Percentiles rank a stretch among this genome's conserved stretches.
These are phyloP conservation scores for Chaetothyriales sp. DNA, from an alignment of 2,329 filamentous ascomycete species.

Conservation along the genomic window DNA sequence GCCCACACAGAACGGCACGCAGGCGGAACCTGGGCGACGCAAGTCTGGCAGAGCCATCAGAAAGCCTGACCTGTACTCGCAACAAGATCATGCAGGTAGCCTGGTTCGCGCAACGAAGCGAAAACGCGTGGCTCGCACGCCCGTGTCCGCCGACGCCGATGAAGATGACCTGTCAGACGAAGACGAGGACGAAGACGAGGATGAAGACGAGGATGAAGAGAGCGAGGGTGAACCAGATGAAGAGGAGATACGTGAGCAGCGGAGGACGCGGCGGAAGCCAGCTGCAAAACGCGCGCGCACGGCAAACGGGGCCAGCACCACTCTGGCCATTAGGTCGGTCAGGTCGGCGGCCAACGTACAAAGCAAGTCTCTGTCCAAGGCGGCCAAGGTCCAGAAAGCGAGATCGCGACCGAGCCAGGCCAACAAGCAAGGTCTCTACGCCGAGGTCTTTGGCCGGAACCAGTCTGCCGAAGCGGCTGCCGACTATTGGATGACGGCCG, in stretches of 20 bases:
- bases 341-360: constrained; percentile 35
- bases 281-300: constrained; percentile 42
- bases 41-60: constrained; percentile 31
- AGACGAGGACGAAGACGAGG: constrained; percentile 15
- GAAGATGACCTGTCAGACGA: constrained; percentile 20
- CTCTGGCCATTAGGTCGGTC: constrained; percentile 39
- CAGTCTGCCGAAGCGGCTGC: constrained; percentile 41
- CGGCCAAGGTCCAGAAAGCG: constrained; percentile 34
- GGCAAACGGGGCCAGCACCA: constrained; percentile 30
- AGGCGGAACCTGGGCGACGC: constrained; percentile 21
- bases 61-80: constrained; percentile 29
- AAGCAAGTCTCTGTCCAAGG: constrained; percentile 21
- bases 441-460: constrained; percentile 44
- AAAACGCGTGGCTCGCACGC: constrained; percentile 31
- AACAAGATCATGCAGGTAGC: constrained; percentile 21
- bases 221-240: constrained; percentile 28
- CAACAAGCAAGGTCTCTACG: constrained; percentile 43
- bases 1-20: constrained; percentile 9
- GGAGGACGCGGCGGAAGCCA: constrained; percentile 24
- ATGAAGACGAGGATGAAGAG: constrained; percentile 17
- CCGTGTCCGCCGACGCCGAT: constrained; percentile 19
- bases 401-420: constrained; percentile 37
- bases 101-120: constrained; percentile 30
- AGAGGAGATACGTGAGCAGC: constrained; percentile 34
- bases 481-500: constrained; percentile 41